These are phyloP conservation scores for Cornus florida DNA, from an alignment of 148 eudicot genomes.

Conservation along the genomic window DNA sequence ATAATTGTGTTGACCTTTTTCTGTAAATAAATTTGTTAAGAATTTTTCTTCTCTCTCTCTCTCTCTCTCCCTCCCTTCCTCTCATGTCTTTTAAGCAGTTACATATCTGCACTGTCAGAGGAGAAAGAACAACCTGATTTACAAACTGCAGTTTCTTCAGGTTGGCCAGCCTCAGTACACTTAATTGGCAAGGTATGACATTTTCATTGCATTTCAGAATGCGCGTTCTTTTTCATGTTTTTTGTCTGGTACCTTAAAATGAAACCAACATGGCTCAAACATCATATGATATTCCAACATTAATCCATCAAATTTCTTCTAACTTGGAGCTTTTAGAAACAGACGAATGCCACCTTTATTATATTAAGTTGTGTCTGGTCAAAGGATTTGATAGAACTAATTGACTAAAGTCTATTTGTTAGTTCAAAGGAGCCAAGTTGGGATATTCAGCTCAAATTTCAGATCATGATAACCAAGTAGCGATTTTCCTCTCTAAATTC, in stretches of 20 bases:
- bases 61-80: background rate
- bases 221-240: background rate
- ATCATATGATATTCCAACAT: background rate
- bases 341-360: background rate
- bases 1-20: background rate
- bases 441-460: too few species aligned
- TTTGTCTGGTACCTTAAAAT: background rate
- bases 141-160: conserved; percentile 68
- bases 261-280: background rate
- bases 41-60: background rate
- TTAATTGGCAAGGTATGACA: conserved; percentile 87
- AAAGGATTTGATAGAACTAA: background rate
- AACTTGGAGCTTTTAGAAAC: background rate
- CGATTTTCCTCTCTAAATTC: too few species aligned
- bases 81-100: conserved; percentile 46
- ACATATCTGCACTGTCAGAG: conserved; percentile 80
- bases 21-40: background rate
- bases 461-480: too few species aligned
- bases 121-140: conserved; percentile 54
- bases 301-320: background rate
- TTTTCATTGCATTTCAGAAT: background rate
- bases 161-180: conserved; percentile 97
- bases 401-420: background rate
- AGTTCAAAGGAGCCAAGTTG: background rate
- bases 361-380: background rate